A percentile compares a stretch with the other conserved stretches of the same genome.
Conservation (phyloP, 805 yeast species). For the Wickerhamomyces chambardii region DNA sequence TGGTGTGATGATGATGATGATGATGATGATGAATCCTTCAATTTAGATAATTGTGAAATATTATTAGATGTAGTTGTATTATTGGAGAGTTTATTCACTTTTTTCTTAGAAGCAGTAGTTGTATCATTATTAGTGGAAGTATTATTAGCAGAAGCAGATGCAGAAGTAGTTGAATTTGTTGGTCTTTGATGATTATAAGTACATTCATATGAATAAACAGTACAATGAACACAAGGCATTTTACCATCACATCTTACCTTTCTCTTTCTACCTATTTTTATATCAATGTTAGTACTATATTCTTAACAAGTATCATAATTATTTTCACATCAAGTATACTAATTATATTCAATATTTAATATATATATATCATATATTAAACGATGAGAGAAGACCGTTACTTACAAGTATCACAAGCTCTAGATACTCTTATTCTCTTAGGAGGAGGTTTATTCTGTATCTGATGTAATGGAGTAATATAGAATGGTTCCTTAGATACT, state of each 20-base stretch:
- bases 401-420: conserved; percentile 72
- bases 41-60: no score
- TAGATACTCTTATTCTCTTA: conserved; percentile 54
- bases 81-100: no score
- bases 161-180: conserved; percentile 2
- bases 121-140: no score
- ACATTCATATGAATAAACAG: conserved; percentile 80
- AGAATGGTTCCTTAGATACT: conserved; percentile 13
- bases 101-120: no score
- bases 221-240: conserved; percentile 80
- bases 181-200: conserved; percentile 72
- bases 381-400: conserved; percentile 6
- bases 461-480: conserved; percentile 15
- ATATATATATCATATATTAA: no score
- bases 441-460: conserved; percentile 13
- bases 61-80: no score
- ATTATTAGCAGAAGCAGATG: no score
- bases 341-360: no score
- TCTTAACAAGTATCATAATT: no score
- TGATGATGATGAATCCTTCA: conserved; percentile 1
- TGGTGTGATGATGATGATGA: not conserved
- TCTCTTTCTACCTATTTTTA: conserved; percentile 34
- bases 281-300: no score
- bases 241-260: conserved; percentile 82
- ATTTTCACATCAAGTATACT: no score